These are phyloP conservation scores for Cladobotryum protrusum DNA, from an alignment of 2,329 filamentous ascomycete genomes.

Conservation along the genomic window DNA sequence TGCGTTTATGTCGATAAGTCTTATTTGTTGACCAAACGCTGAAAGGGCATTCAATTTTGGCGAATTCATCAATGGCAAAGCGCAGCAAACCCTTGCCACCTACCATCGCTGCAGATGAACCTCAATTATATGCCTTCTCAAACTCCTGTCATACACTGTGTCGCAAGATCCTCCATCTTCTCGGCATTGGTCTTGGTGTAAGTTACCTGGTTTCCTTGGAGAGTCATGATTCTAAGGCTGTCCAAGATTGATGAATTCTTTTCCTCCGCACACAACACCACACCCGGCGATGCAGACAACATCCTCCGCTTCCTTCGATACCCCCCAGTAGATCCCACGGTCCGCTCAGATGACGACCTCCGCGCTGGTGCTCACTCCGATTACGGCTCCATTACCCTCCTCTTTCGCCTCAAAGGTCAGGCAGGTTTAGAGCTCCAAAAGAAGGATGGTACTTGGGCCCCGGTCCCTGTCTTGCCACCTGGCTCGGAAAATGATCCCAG, in stretches of 20 bases:
- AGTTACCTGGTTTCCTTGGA: conserved; percentile 10
- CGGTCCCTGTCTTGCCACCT: conserved; percentile 60
- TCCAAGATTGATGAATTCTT: conserved; percentile 45
- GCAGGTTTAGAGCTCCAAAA: conserved; percentile 79
- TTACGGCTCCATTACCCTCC: conserved; percentile 65
- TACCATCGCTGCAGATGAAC: conserved; percentile 53
- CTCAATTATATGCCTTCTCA: conserved; percentile 60
- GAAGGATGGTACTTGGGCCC: conserved; percentile 48
- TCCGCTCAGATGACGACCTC: conserved; percentile 53
- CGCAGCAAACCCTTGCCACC: conserved; percentile 72
- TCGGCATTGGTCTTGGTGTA: conserved; percentile 71
- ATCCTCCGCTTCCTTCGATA: conserved; percentile 70
- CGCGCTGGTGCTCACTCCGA: conserved; percentile 90
- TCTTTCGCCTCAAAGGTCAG: conserved; percentile 82
- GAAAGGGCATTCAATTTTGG: conserved; percentile 88
- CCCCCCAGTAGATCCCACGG: conserved; percentile 45
- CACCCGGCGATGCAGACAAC: conserved; percentile 43
- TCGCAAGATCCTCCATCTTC: conserved; percentile 64
- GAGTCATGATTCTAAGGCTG: background rate
- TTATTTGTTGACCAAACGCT: background rate
- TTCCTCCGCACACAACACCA: conserved; percentile 42
- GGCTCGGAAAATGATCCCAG: conserved; percentile 51
- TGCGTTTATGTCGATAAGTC: background rate
- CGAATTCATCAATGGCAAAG: conserved; percentile 61
- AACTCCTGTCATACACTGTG: conserved; percentile 67